These are phyloP conservation scores for Populus hybrid DNA, from an alignment of 441 rosid species.

Conservation along the genomic window DNA sequence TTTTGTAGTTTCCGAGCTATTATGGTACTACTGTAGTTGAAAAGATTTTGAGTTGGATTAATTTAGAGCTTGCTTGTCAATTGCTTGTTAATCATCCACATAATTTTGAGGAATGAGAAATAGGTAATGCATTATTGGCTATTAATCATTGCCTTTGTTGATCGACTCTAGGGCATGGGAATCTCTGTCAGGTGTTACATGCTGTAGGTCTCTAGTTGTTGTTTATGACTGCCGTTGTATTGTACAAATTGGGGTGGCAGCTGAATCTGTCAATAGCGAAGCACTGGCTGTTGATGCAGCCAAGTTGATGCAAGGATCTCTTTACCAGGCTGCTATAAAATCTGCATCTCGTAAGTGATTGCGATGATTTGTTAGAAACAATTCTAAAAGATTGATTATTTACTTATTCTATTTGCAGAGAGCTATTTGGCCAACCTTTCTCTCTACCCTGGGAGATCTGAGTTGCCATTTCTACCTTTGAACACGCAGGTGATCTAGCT, in stretches of 20 bases:
- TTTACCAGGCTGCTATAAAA: conserved; percentile 58
- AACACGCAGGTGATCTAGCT: conserved; percentile 61
- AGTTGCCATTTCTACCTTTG: conserved; percentile 75
- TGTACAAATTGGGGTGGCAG: conserved; percentile 72
- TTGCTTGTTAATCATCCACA: not conserved
- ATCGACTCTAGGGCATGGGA: conserved; percentile 66
- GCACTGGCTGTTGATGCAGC: conserved; percentile 48
- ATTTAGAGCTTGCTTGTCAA: not conserved
- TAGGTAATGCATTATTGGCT: not conserved
- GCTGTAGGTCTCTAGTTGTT: conserved; percentile 69
- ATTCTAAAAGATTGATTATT: not conserved
- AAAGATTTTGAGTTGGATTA: not conserved
- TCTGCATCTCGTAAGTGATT: conserved; percentile 66
- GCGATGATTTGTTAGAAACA: conserved; percentile 4
- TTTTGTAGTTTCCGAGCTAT: conserved; percentile 45
- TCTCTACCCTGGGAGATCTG: conserved; percentile 78
- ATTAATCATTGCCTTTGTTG: conserved; percentile 11
- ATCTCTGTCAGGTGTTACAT: conserved; percentile 58
- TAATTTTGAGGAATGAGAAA: not conserved
- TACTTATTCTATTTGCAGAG: conserved; percentile 40
- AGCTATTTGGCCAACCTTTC: conserved; percentile 79
- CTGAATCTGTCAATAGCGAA: conserved; percentile 42
- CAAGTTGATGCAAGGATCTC: conserved; percentile 63
- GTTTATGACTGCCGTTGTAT: conserved; percentile 55
- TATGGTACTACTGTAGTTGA: conserved; percentile 27